Evolutionary conservation across 2,329 filamentous ascomycete genomes (phyloP), one percentile per base, ranked within the genome.

Genomic region (Talaromyces funiculosus): DNA sequence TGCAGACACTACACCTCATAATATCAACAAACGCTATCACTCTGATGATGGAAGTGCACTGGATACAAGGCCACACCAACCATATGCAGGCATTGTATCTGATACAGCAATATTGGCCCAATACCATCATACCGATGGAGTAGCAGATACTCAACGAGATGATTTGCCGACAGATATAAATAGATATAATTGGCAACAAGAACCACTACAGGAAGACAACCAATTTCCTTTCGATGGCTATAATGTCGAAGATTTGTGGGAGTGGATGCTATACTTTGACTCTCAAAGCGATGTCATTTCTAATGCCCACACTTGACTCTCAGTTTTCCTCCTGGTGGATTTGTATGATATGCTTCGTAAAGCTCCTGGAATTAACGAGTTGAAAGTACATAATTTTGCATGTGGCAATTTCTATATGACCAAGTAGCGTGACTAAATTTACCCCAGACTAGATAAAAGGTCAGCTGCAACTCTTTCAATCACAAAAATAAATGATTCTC

Each of bases 201-300:
- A 53, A 10, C 10, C 43, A 24, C n/a, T 29, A 5, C 56, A 49
- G 45, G 26, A 59, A n/a, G 59, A 62, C 16, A 42, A 61, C 38
- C 20, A 60, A 3, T 66, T 61, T 42, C 64, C 65, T 0, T 67
- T 67, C 20, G 65, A 66, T 14, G 65, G 65, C 1, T 67, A 62
- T 12, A 66, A 67, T 57, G 64, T 67, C 3, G 64, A 65, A 20
- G 64, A 67, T n/a, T 45, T 67, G 37, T 67, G 65, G 65, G 65
- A 67, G 37, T 67, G 65, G 65, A 67, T 67, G 64, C 45, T 66
- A 29, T 64, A 61, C 40, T 64, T 64, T 26, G 65, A 67, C 55
- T 61, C 59, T 43, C 59, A 54, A 16, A 38, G 47, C 7, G 62
- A 58, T 10, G 57, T 55, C 3, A 31, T 59, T 3, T 59, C 56